Conservation (phyloP, 2,329 filamentous ascomycete genomes). For the Bisporella sp. region DNA sequence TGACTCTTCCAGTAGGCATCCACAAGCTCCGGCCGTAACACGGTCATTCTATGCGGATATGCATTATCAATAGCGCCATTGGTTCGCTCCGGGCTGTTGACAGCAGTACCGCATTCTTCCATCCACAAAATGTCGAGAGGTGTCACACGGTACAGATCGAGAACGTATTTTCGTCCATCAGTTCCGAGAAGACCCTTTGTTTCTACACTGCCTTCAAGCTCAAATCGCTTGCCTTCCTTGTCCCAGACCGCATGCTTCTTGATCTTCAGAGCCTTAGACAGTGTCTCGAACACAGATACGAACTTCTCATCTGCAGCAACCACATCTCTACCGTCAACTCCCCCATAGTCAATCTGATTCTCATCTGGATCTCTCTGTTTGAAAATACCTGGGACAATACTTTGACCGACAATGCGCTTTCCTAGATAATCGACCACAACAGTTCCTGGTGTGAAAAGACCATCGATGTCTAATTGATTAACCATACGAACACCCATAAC, state of each 20-base stretch:
- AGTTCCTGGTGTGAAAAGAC: conserved; percentile 90
- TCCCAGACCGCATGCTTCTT: conserved; percentile 98
- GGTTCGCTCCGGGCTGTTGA: conserved; percentile 27
- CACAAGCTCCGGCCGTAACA: conserved; percentile 82
- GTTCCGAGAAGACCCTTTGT: conserved; percentile 97
- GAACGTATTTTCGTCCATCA: conserved; percentile 93
- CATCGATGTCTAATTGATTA: conserved; percentile 93
- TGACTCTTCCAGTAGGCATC: conserved; percentile 79
- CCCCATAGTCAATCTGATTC: conserved; percentile 98
- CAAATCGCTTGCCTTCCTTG: conserved; percentile 84
- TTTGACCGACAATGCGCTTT: conserved; percentile 94
- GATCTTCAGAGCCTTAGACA: conserved; percentile 83
- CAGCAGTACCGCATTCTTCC: conserved; percentile 60
- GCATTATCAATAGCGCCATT: conserved; percentile 19
- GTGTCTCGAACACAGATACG: conserved; percentile 73
- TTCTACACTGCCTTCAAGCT: conserved; percentile 91
- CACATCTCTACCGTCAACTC: conserved; percentile 93
- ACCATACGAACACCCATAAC: conserved; percentile 90
- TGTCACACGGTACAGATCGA: conserved; percentile 91
- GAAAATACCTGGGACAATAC: conserved; percentile 97
- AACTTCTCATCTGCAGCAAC: conserved; percentile 89
- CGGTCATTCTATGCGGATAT: conserved; percentile 96
- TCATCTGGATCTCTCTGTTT: conserved; percentile 96
- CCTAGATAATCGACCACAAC: conserved; percentile 96
- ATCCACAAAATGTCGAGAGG: conserved; percentile 88